Evolutionary conservation across 306 rosid genomes (phyloP).

Genomic region (Cercis canadensis): DNA sequence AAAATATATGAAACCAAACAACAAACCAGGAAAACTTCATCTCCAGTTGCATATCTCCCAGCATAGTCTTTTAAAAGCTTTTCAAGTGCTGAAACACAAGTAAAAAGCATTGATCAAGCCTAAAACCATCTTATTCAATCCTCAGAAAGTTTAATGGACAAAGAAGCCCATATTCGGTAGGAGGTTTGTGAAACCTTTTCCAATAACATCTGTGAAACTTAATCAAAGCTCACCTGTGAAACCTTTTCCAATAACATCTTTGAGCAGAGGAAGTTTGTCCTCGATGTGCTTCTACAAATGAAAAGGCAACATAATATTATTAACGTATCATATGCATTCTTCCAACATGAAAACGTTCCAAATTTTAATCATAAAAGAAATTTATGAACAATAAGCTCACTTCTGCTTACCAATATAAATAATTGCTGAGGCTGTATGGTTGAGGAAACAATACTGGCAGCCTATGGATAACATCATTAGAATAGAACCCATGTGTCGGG

Average conservation of each 20-base stretch:
- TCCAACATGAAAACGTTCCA: conserved; percentile 20
- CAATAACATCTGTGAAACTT: conserved; percentile 40
- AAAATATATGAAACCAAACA: conserved; percentile 32
- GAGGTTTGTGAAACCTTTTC: conserved; percentile 70
- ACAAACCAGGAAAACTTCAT: conserved; percentile 14
- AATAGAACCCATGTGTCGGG: neutral
- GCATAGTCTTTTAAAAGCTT: conserved; percentile 51
- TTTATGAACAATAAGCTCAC: neutral
- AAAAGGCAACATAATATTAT: conserved; percentile 17
- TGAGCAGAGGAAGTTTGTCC: conserved; percentile 60
- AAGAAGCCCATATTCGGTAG: neutral
- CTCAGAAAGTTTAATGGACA: too few species aligned
- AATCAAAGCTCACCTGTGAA: conserved; percentile 61
- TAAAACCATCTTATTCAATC: neutral
- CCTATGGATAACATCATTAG: conserved; percentile 49
- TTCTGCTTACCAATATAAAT: conserved; percentile 49
- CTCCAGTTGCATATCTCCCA: conserved; percentile 62
- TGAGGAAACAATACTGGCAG: conserved; percentile 69
- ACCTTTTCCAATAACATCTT: conserved; percentile 60
- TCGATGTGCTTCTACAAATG: conserved; percentile 70
- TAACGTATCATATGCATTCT: neutral
- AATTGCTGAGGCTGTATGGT: conserved; percentile 79
- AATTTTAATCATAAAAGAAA: neutral
- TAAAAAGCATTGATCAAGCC: conserved; percentile 9
- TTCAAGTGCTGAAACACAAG: conserved; percentile 60